Conservation (phyloP, 2,329 filamentous ascomycete species). For the Huntiella bhutanensis region DNA sequence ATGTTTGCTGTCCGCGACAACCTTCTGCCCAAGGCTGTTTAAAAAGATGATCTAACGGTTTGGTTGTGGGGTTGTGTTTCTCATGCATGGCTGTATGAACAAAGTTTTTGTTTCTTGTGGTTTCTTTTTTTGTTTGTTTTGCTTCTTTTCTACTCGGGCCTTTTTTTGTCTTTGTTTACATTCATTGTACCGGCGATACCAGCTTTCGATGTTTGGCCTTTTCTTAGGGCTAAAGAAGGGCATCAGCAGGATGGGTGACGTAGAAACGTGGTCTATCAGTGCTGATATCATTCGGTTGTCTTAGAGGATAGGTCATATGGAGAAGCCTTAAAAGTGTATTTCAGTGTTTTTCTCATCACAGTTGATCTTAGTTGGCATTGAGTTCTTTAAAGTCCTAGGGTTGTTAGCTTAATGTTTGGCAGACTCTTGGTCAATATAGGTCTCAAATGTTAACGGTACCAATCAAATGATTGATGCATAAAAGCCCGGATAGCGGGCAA, state of each 20-base stretch:
- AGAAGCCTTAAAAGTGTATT: slow-evolving; percentile 7
- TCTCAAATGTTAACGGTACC: background rate
- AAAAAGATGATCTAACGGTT: slow-evolving; percentile 1
- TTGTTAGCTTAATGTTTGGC: too few relatives aligned
- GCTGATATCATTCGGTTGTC: background rate
- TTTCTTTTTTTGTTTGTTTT: slow-evolving; percentile 17
- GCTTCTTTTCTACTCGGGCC: slow-evolving; percentile 13
- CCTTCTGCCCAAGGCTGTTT: slow-evolving; percentile 32
- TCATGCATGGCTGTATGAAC: slow-evolving; percentile 9
- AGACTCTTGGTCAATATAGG: background rate
- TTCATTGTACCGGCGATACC: slow-evolving; percentile 8
- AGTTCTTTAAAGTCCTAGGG: too few relatives aligned
- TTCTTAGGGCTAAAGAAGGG: background rate
- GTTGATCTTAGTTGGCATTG: background rate
- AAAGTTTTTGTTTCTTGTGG: slow-evolving; percentile 15
- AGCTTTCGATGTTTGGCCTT: background rate
- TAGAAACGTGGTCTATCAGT: too few relatives aligned
- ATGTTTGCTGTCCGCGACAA: slow-evolving; percentile 87
- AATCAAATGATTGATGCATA: too few relatives aligned
- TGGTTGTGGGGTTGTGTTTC: slow-evolving; percentile 3
- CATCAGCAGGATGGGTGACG: too few relatives aligned
- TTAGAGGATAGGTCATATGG: background rate
- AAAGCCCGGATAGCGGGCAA: too few relatives aligned
- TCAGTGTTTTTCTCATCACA: background rate
- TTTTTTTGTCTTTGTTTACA: slow-evolving; percentile 15